phyloP scores from a whole-genome alignment of 805 yeast species.

The Hanseniaspora valbyensis region DNA sequence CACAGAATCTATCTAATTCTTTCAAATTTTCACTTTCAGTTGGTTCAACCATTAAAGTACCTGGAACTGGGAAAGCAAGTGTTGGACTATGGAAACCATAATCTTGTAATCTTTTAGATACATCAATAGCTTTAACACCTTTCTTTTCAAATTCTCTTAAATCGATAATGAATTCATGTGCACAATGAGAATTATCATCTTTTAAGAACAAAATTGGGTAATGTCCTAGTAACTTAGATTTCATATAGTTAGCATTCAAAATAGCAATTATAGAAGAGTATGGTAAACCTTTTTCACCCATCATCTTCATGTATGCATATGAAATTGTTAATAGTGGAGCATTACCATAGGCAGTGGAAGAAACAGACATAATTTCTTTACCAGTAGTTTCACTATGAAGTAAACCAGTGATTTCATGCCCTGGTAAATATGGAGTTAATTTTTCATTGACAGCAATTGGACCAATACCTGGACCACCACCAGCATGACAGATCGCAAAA shows the following conservation, averaged over 20 bases:
- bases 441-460: slow-evolving; percentile 89
- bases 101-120: slow-evolving; percentile 94
- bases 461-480: slow-evolving; percentile 99
- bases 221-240: slow-evolving; percentile 56
- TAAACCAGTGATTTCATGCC: slow-evolving; percentile 43
- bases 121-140: slow-evolving; percentile 89
- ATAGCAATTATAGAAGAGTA: slow-evolving; percentile 83
- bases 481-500: slow-evolving; percentile 96
- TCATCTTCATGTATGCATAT: slow-evolving; percentile 86
- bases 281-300: slow-evolving; percentile 78
- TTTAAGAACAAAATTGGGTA: slow-evolving; percentile 70
- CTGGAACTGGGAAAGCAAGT: slow-evolving; percentile 96
- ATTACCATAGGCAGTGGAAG: slow-evolving; percentile 93
- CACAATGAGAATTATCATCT: slow-evolving; percentile 58
- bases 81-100: slow-evolving; percentile 99
- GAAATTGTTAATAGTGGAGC: slow-evolving; percentile 89
- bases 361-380: slow-evolving; percentile 59
- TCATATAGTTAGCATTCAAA: slow-evolving; percentile 93
- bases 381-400: slow-evolving; percentile 26
- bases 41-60: slow-evolving; percentile 96
- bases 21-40: slow-evolving; percentile 86
- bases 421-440: slow-evolving; percentile 70
- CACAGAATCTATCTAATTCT: slow-evolving; percentile 84
- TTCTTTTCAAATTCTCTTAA: slow-evolving; percentile 66
- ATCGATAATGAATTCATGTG: slow-evolving; percentile 92